Conservation (phyloP, 2,329 filamentous ascomycete species). For the Cytospora schulzeri region DNA sequence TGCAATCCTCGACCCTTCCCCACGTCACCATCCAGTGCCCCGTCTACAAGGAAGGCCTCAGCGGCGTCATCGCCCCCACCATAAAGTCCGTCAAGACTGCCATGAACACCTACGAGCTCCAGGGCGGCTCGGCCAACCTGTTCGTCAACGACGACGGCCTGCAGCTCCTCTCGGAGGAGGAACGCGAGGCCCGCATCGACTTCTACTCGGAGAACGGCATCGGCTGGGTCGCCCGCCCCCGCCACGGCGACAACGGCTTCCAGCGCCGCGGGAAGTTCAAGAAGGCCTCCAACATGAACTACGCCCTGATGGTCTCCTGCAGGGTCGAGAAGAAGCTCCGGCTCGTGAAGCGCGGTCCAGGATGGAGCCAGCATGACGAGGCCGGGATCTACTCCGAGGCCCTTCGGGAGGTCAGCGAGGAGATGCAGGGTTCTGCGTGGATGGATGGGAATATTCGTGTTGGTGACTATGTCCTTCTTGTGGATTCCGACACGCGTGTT, state of each 20-base stretch:
- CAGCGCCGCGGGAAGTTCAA: conserved; percentile 66
- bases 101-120: conserved; percentile 75
- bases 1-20: conserved; percentile 61
- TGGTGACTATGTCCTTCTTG: conserved; percentile 79
- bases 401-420: conserved; percentile 67
- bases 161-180: conserved; percentile 65
- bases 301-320: conserved; percentile 66
- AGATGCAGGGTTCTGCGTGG: conserved; percentile 68
- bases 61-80: conserved; percentile 74
- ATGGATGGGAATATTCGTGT: conserved; percentile 84
- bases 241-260: conserved; percentile 65
- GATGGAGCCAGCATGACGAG: conserved; percentile 72
- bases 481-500: conserved; percentile 79
- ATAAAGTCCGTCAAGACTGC: conserved; percentile 77
- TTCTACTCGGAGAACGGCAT: conserved; percentile 71
- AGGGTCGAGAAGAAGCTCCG: conserved; percentile 71
- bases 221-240: conserved; percentile 68
- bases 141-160: conserved; percentile 77
- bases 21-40: conserved; percentile 84
- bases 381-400: conserved; percentile 65
- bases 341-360: conserved; percentile 55
- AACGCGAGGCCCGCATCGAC: conserved; percentile 60
- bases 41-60: conserved; percentile 83
- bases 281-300: conserved; percentile 77
- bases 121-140: conserved; percentile 77